phyloP scores from a whole-genome alignment of 345 rosid genomes.

The Laguncularia racemosa region DNA sequence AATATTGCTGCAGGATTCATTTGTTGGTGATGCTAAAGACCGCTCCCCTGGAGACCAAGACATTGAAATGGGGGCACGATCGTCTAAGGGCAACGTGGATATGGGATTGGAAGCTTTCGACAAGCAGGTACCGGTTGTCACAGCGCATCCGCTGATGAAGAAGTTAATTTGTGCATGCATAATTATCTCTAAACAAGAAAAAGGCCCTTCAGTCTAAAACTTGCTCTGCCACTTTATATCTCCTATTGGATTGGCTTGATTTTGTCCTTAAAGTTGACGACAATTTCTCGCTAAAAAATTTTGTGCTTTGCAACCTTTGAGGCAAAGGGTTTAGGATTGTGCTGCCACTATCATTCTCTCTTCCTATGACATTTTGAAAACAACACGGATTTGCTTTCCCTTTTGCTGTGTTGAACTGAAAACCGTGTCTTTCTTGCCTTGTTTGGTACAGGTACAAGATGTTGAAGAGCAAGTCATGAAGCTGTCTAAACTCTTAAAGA shows the following conservation, averaged over 20 bases:
- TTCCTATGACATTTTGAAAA: no score
- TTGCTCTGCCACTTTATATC: no score
- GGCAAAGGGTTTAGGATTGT: no score
- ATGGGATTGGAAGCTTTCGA: conserved; percentile 61
- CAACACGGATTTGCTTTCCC: not conserved
- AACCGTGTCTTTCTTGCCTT: conserved; percentile 1
- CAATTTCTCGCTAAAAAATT: no score
- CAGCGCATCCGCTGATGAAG: not conserved
- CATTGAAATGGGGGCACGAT: conserved; percentile 52
- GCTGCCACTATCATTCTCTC: no score
- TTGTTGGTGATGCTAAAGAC: conserved; percentile 27
- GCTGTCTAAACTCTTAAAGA: conserved; percentile 43
- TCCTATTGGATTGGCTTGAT: no score
- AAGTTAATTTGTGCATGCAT: not conserved
- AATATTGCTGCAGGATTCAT: conserved; percentile 46
- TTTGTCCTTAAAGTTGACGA: no score
- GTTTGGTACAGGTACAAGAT: conserved; percentile 45
- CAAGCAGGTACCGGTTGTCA: conserved; percentile 36
- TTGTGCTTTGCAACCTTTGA: no score
- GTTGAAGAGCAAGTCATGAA: conserved; percentile 51
- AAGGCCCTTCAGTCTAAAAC: no score
- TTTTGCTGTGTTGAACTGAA: not conserved
- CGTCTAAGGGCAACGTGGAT: conserved; percentile 37
- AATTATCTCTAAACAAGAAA: not conserved
- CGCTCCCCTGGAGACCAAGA: conserved; percentile 26